Base-by-base conservation (phyloP, 1,139 yeast species). In the Candida albicans region DNA sequence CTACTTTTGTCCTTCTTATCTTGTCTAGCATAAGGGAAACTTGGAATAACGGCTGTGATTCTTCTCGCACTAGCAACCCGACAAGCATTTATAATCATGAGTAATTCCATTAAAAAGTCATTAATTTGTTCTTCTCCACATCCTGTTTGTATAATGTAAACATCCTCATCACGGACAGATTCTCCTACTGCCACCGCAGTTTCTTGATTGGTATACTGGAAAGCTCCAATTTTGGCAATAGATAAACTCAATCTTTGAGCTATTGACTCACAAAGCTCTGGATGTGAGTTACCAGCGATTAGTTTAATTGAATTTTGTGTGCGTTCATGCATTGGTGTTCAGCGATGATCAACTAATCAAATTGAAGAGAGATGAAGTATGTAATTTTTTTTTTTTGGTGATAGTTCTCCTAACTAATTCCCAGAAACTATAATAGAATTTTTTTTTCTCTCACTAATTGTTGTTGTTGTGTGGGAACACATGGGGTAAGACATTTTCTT, bases 1-100 rank as follows among this genome's bases (percentile, higher is more conserved):
- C 99, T 78, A 48, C 91, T 82, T 68, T 93, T 93, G 68, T 93
- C 98, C 67, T 93, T 93, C 63, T 95, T 81, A 68, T 93, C 99
- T 68, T 93, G 99, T 67, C 99, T 82, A 22, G 98, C 98, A 61
- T 93, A 93, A 3, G 98, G 98, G 69, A 91, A 93, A 65, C 87
- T 88, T 42, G 99, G 99, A 54, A 93, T 77, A 33, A 93, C 96
- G 1, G 95, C 98, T 1, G 98, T 90, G 64, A 93, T 89, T 53
- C 96, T 79, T 61, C 97, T 80, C 2, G 98, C 98, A 47, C 95
- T 84, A 3, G 98, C 99, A 3, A 93, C 88, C 61, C 87, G 87
- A 67, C 98, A 93, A 22, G 98, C 98, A 63, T 89, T 89, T 57
- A 93, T 86, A 87, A 91, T 88, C 58, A 91, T 87, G 55, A 93